Base-by-base conservation (phyloP, 345 rosid genomes). In the Excoecaria cochinchinensis region DNA sequence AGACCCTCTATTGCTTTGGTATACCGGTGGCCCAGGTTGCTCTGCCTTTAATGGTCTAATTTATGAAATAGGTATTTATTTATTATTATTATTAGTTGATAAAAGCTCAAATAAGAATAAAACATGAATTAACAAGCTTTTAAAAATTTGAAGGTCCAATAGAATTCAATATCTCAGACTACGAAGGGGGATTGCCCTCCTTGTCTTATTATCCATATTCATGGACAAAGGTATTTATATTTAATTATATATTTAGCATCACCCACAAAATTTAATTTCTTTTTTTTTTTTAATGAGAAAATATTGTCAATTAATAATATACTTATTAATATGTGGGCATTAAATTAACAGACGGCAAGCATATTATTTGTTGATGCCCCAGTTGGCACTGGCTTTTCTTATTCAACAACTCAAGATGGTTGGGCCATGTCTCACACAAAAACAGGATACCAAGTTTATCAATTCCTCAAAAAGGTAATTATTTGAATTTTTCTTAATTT, bases 11-110 rank as follows among this genome's bases (percentile, higher is more conserved):
- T 47, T 84, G 82, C 72, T 84, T n/a, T 84, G 87, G 87, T 74
- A 79, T 62, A 77, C 82, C 3, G 87, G 85, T 4, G 85, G 83
- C 21, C 87, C 87, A n/a, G 87, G 83, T 2, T 84, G 87, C 77
- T 84, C 87, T 46, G 85, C 78, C 13, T 84, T 84, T 83, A 40
- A 59, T 75, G 3, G 83, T 42, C 52, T 66, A 42, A 66, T 66
- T 42, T 66, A 66, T 66, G 31, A 66, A 66, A 42, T 66, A 66
- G 69, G 69, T 66, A 42, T 31, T 31, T 1, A 31, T 31, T 31
- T 0, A 31, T 31, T 31, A 31, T 31, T 31, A 31, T 31, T 31
- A 31, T 31, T 31, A 31, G 31, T 31, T 31, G 31, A 31, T 31
- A 31, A 31, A 31, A 31, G 1, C 31, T 31, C 31, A 31, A 31